A percentile compares a stretch with the other conserved stretches of the same genome.
phyloP scores from a whole-genome alignment of 2,329 filamentous ascomycete species.

The Colletotrichum lini region DNA sequence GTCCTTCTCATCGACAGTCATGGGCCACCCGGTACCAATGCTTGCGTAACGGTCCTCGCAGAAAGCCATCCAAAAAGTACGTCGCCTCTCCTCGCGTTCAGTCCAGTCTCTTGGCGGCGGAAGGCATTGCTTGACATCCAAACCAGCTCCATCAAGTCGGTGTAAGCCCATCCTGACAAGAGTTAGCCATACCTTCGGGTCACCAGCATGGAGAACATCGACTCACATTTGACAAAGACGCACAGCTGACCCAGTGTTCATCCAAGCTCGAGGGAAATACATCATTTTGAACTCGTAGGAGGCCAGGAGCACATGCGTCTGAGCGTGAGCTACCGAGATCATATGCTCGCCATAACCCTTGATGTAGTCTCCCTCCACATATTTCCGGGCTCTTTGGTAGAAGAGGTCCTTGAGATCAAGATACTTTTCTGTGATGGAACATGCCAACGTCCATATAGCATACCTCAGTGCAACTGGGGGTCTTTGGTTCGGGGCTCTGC shows the following conservation, averaged over 20 bases:
- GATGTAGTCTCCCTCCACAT: constrained; percentile 90
- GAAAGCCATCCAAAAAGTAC: constrained; percentile 97
- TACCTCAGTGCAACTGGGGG: constrained; percentile 92
- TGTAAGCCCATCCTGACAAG: constrained; percentile 88
- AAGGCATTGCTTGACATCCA: constrained; percentile 95
- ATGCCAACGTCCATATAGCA: constrained; percentile 96
- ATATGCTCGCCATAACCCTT: constrained; percentile 92
- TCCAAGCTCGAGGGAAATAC: constrained; percentile 96
- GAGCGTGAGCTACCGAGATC: constrained; percentile 87
- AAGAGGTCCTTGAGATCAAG: constrained; percentile 86
- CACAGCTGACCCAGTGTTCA: constrained; percentile 87
- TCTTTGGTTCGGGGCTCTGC: constrained; percentile 82
- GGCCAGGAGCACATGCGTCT: constrained; percentile 84
- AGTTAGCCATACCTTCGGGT: background rate
- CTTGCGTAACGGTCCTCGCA: constrained; percentile 93
- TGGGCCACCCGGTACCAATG: constrained; percentile 97
- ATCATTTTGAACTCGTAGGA: constrained; percentile 97
- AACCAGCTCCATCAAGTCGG: constrained; percentile 82
- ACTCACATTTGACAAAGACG: constrained; percentile 85
- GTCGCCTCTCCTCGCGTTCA: constrained; percentile 88
- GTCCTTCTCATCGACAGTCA: constrained; percentile 93
- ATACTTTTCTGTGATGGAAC: constrained; percentile 87
- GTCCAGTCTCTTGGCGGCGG: constrained; percentile 93
- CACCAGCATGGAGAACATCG: background rate
- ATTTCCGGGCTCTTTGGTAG: constrained; percentile 90